phyloP scores from a whole-genome alignment of 441 rosid species.

The Theobroma grandiflorum region DNA sequence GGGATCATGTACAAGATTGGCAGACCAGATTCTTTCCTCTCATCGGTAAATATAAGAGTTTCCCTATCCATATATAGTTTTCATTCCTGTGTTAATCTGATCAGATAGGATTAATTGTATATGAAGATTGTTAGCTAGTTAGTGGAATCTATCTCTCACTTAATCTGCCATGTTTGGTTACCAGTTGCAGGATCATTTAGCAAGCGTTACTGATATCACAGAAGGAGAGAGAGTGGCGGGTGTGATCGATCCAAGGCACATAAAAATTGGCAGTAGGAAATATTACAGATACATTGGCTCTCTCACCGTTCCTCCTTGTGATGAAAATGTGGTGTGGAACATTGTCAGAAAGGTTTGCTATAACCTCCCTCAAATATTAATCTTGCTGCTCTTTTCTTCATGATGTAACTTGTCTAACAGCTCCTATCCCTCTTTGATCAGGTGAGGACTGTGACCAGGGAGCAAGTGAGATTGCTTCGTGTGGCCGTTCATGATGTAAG shows the following conservation, averaged over 20 bases:
- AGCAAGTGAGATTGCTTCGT: constrained; percentile 67
- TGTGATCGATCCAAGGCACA: constrained; percentile 45
- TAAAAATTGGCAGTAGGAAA: constrained; percentile 53
- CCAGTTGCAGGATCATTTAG: constrained; percentile 54
- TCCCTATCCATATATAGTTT: no score
- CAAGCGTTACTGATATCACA: constrained; percentile 37
- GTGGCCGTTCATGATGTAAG: constrained; percentile 85
- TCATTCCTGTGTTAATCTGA: not conserved
- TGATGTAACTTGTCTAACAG: not conserved
- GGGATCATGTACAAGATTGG: constrained; percentile 72
- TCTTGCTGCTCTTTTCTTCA: not conserved
- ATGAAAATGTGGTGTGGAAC: constrained; percentile 70
- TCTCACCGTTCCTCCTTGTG: constrained; percentile 85
- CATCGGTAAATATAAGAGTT: constrained; percentile 43
- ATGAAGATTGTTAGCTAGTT: no score
- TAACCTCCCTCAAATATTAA: not conserved
- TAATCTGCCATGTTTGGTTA: not conserved
- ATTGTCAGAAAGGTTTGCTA: constrained; percentile 58
- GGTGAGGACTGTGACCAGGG: constrained; percentile 63
- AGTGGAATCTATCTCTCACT: not conserved
- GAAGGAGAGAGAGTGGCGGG: constrained; percentile 44
- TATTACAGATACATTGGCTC: constrained; percentile 81
- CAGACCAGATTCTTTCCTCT: constrained; percentile 65
- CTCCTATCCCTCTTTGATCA: constrained; percentile 13
- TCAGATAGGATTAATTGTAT: not conserved